phyloP scores from a whole-genome alignment of 2,329 filamentous ascomycete genomes.

The Stenocarpella maydis region DNA sequence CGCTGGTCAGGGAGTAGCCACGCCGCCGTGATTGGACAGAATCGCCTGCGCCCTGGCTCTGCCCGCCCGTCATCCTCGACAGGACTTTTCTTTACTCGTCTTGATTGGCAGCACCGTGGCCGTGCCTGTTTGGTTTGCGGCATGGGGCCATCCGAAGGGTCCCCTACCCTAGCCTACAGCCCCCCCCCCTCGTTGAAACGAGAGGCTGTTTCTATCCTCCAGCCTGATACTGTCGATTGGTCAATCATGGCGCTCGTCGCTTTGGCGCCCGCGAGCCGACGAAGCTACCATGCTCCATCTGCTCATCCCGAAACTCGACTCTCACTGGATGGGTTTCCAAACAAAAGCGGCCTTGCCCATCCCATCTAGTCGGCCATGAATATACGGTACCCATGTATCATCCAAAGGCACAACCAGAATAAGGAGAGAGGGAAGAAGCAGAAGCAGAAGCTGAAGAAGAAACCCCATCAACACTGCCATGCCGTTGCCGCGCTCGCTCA shows the following conservation, averaged over 20 bases:
- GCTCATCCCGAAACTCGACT: constrained; percentile 23
- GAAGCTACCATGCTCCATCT: constrained; percentile 12
- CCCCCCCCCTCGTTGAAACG: constrained; percentile 44
- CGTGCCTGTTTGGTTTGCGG: constrained; percentile 45
- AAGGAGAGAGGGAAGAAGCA: not conserved
- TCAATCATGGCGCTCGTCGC: constrained; percentile 20
- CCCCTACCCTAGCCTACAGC: no score
- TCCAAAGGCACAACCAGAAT: not conserved
- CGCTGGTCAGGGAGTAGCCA: constrained; percentile 15
- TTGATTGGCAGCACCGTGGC: constrained; percentile 11
- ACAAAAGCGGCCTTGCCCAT: constrained; percentile 7
- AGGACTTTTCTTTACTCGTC: constrained; percentile 6
- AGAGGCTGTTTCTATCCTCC: constrained; percentile 43
- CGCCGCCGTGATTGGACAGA: constrained; percentile 29
- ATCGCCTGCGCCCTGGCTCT: not conserved
- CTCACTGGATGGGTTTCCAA: constrained; percentile 15
- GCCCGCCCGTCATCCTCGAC: constrained; percentile 21
- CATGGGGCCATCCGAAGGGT: constrained; percentile 38
- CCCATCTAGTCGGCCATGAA: not conserved
- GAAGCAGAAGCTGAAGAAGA: not conserved
- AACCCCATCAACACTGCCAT: not conserved
- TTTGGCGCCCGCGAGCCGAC: constrained; percentile 13
- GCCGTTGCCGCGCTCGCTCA: no score
- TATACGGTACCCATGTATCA: not conserved
- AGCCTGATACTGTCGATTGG: constrained; percentile 4